Conservation (phyloP, 176 grass and related monocot genomes). For the Chrysopogon serrulatus region DNA sequence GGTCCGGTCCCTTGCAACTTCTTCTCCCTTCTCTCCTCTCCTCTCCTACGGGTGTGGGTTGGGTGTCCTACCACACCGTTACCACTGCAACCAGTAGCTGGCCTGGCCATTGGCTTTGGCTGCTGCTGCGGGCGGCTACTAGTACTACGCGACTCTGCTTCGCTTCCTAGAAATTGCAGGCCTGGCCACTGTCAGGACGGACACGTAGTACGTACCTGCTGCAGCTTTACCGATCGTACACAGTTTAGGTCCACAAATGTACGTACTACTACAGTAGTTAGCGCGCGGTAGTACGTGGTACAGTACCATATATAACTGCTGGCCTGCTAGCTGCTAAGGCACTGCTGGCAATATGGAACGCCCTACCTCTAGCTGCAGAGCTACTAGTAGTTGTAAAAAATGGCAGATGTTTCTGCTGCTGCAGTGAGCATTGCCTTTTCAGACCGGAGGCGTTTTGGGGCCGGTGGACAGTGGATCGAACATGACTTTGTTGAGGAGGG, state of each 20-base stretch:
- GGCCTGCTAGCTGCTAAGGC: no score
- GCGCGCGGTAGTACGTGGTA: background rate
- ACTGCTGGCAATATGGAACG: background rate
- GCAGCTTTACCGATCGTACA: background rate
- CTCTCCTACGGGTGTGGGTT: no score
- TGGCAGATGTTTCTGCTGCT: conserved; percentile 7
- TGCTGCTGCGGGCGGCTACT: no score
- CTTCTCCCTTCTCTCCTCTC: background rate
- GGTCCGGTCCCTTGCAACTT: background rate
- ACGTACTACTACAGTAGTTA: no score
- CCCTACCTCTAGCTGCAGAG: background rate
- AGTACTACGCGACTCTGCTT: no score
- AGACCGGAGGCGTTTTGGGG: conserved; percentile 3
- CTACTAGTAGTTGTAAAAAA: background rate
- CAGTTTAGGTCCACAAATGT: conserved; percentile 22
- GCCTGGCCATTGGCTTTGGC: background rate
- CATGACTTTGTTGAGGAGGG: conserved; percentile 26
- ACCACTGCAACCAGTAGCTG: background rate
- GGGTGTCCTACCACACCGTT: background rate
- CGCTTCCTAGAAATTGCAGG: background rate
- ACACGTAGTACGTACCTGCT: background rate
- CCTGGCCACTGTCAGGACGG: background rate
- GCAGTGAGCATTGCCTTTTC: background rate
- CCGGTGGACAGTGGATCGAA: conserved; percentile 27
- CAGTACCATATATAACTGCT: background rate